phyloP scores from a whole-genome alignment of 495 filamentous ascomycete genomes.

The Xanthoparmelia taractica region DNA sequence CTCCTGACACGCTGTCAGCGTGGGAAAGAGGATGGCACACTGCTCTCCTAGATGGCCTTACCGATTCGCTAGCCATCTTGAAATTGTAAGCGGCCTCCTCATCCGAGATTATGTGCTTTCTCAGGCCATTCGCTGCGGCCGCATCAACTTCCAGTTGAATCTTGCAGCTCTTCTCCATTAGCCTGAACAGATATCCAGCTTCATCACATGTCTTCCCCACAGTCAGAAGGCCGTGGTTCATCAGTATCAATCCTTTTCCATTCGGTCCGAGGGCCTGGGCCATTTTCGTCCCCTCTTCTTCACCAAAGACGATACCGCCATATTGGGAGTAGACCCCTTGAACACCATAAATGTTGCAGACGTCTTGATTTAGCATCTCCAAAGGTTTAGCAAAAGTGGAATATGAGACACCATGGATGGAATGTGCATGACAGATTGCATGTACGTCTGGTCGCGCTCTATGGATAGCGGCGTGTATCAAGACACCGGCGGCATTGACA shows the following conservation, averaged over 20 bases:
- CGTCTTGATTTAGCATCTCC: constrained; percentile 51
- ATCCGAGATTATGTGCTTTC: constrained; percentile 40
- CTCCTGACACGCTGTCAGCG: constrained; percentile 2
- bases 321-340: constrained; percentile 48
- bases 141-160: constrained; percentile 46
- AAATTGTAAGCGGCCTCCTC: constrained; percentile 48
- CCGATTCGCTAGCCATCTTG: constrained; percentile 42
- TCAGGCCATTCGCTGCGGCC: constrained; percentile 29
- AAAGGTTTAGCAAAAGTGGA: constrained; percentile 41
- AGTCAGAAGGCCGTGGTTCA: constrained; percentile 50
- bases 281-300: constrained; percentile 44
- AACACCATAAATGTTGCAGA: constrained; percentile 44
- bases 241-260: constrained; percentile 41
- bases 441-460: constrained; percentile 45
- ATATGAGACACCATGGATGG: constrained; percentile 42
- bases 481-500: constrained; percentile 61
- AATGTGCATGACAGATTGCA: constrained; percentile 45
- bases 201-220: constrained; percentile 49
- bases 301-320: constrained; percentile 48
- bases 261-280: constrained; percentile 39
- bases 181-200: constrained; percentile 45
- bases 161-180: constrained; percentile 44
- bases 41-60: not conserved
- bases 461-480: constrained; percentile 54
- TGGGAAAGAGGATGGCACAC: not conserved